Evolutionary conservation across 2,329 filamentous ascomycete genomes (phyloP), one percentile per base, ranked within the genome.

Genomic region (Acrocalymma vagum): DNA sequence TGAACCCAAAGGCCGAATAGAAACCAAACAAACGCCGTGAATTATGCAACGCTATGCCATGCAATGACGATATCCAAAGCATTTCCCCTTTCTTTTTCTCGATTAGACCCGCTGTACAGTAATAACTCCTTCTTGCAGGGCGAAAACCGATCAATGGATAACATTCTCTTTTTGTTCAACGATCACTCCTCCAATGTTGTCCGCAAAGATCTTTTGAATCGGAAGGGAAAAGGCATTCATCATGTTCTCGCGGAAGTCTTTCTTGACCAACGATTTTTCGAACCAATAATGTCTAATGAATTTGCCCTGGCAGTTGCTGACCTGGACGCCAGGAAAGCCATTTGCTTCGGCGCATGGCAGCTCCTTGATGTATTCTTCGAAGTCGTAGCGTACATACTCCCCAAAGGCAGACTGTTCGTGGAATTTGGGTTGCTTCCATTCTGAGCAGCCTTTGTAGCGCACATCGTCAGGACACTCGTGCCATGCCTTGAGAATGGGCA

Each of bases 401-500:
- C 67, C 65, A 25, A 72, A 69, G 1, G 69, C 69, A n/a, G 58
- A 62, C 44, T 72, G 69, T 41, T 71, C 69, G 45, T 70, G 67
- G 48, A 70, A 69, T 29, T 58, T 63, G 20, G 64, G 63, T 42
- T 59, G 48, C 46, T 67, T 70, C 67, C 66, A 71, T 26, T 69
- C 45, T 16, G 63, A 67, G 62, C 69, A 72, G 42, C 60, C 60
- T 29, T 52, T 43, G 38, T 70, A 72, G 17, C 61, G 58, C 10
- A 52, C 52, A 33, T 69, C 61, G 7, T 69, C 63, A 2, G 68
- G 67, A 34, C 68, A 72, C 38, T 69, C 50, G 60, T 69, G 65
- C 78, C 78, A 80, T 29, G 74, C 75, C 43, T 75, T 70, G 25
- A 80, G 65, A 23, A 81, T 77, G 21, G 75, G 67, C 48, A 72